Evolutionary conservation across 164 flowering plant genomes (phyloP).

Genomic region (Buxus sempervirens): DNA sequence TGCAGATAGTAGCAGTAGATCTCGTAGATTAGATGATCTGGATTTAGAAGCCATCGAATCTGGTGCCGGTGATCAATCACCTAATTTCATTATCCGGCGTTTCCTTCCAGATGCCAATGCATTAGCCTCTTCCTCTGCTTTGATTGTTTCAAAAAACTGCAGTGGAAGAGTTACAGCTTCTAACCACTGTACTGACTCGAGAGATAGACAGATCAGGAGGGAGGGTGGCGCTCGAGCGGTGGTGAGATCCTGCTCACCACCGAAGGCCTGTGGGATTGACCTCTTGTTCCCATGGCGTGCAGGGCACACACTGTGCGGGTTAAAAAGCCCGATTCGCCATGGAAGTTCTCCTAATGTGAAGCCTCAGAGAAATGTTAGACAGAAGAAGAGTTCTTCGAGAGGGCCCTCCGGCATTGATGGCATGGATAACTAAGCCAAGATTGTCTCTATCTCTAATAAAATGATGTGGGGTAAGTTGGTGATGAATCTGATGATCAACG

Average conservation of each 20-base stretch:
- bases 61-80: conserved; percentile 20
- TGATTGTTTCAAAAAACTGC: not conserved
- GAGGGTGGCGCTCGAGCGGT: conserved; percentile 1
- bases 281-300: conserved; percentile 44
- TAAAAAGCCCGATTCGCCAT: conserved; percentile 33
- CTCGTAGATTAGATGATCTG: conserved; percentile 19
- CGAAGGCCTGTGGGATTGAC: conserved; percentile 47
- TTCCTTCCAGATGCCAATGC: conserved; percentile 71
- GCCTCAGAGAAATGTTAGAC: conserved; percentile 2
- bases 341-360: conserved; percentile 13
- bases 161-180: not conserved
- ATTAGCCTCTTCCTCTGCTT: conserved; percentile 38
- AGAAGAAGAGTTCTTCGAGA: conserved; percentile 4
- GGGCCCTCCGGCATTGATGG: not conserved
- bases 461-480: no score
- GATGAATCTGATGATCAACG: no score
- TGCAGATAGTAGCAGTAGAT: not conserved
- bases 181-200: conserved; percentile 3
- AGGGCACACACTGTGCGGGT: conserved; percentile 46
- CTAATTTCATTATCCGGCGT: conserved; percentile 56
- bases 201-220: not conserved
- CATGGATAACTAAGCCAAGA: not conserved
- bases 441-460: no score
- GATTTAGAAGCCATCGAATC: conserved; percentile 20
- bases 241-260: conserved; percentile 10